phyloP scores from a whole-genome alignment of 2,329 filamentous ascomycete species.

The Penicillium sp. region DNA sequence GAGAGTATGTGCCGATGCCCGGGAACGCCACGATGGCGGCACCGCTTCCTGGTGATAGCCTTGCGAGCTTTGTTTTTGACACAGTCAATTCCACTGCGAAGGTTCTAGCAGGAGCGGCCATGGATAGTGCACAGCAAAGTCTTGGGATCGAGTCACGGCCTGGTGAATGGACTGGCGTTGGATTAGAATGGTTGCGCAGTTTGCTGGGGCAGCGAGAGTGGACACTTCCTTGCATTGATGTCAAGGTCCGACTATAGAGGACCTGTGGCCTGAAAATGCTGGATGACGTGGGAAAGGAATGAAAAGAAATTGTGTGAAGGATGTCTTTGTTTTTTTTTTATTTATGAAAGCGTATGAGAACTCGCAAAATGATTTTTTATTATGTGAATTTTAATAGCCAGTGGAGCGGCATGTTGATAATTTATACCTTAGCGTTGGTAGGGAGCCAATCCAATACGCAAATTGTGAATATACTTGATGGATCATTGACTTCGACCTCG shows the following conservation, averaged over 20 bases:
- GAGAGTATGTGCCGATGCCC: constrained; percentile 5
- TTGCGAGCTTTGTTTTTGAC: constrained; percentile 42
- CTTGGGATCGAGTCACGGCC: constrained; percentile 41
- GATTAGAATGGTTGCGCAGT: constrained; percentile 82
- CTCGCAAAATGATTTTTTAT: background rate
- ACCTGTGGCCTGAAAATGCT: background rate
- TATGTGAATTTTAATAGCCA: background rate
- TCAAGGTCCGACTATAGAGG: constrained; percentile 72
- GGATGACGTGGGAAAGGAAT: background rate
- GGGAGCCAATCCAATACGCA: background rate
- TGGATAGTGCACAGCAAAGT: constrained; percentile 58
- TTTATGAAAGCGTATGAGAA: background rate
- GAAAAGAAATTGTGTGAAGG: background rate
- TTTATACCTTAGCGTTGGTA: background rate
- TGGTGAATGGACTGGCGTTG: constrained; percentile 72
- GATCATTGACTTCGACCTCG: background rate
- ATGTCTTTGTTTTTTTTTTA: background rate
- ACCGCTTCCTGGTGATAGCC: constrained; percentile 30
- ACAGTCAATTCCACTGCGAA: constrained; percentile 69
- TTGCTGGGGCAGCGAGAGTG: constrained; percentile 81
- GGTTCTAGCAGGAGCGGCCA: constrained; percentile 65
- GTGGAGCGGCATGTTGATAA: background rate
- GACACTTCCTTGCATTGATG: constrained; percentile 86
- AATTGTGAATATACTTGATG: background rate
- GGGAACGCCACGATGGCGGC: constrained; percentile 18